A percentile compares a stretch with the other conserved stretches of the same genome.
phyloP scores from a whole-genome alignment of 805 yeast genomes.

The Teunomyces cretensis region DNA sequence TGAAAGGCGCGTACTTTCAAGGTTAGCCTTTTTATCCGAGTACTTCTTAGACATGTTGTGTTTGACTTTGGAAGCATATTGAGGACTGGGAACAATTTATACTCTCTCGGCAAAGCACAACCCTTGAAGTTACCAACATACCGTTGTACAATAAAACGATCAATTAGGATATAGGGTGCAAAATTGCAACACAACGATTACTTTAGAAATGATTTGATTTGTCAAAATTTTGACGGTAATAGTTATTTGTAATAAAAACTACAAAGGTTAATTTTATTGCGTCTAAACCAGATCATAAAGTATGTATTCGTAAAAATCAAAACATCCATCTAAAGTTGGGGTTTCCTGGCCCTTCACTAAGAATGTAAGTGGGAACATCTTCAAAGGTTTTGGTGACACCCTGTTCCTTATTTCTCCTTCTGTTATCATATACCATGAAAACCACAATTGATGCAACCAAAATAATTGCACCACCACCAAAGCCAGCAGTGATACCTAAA shows the following conservation, averaged over 20 bases:
- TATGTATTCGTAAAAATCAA: slow-evolving; percentile 11
- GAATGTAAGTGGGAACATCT: slow-evolving; percentile 43
- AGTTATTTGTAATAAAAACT: background rate
- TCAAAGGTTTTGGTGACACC: slow-evolving; percentile 37
- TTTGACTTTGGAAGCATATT: background rate
- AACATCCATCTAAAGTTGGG: slow-evolving; percentile 51
- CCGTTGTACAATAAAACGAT: background rate
- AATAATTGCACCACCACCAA: slow-evolving; percentile 29
- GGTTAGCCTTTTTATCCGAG: background rate
- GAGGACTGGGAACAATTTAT: background rate
- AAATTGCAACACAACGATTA: background rate
- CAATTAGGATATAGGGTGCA: background rate
- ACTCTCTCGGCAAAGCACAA: background rate
- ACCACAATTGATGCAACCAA: slow-evolving; percentile 20
- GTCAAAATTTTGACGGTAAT: slow-evolving; percentile 1
- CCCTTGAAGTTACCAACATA: background rate
- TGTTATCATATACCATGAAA: slow-evolving; percentile 45
- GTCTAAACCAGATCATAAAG: background rate
- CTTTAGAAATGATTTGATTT: background rate
- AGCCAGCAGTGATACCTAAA: slow-evolving; percentile 30
- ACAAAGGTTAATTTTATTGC: slow-evolving; percentile 4
- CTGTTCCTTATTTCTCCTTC: slow-evolving; percentile 38
- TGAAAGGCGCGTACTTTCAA: background rate
- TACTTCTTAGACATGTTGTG: background rate
- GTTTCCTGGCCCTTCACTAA: slow-evolving; percentile 45